Evolutionary conservation across 176 grass and related monocot genomes (phyloP).

Genomic region (Musa acuminata): DNA sequence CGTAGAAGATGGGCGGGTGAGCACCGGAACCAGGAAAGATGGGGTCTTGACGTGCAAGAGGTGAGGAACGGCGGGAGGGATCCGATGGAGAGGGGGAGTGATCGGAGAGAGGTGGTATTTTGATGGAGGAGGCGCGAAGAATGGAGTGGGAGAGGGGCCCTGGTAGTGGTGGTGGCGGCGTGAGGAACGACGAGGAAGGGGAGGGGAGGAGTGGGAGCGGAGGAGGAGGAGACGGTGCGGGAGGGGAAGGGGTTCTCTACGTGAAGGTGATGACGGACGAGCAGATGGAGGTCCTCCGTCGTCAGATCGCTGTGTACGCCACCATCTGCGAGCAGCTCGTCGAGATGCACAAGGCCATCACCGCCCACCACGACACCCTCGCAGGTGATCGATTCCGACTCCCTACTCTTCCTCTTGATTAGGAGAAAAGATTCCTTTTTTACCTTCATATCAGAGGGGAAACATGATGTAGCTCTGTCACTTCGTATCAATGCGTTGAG

Average conservation of each 20-base stretch:
- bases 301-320: conserved; percentile 32
- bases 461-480: no score
- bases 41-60: no score
- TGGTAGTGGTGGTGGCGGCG: conserved; percentile 20
- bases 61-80: no score
- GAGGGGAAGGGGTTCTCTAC: conserved; percentile 32
- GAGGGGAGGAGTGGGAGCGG: conserved; percentile 20
- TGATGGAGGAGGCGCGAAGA: no score
- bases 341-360: conserved; percentile 85
- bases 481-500: no score
- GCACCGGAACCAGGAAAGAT: no score
- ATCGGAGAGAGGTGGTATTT: no score
- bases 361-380: conserved; percentile 74
- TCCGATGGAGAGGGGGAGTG: no score
- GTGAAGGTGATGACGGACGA: conserved; percentile 40
- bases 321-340: conserved; percentile 90
- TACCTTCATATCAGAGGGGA: no score
- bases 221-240: background rate
- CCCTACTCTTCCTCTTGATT: background rate
- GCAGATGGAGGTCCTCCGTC: no score
- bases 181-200: conserved; percentile 16
- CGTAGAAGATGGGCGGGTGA: no score
- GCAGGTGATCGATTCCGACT: conserved; percentile 33
- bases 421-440: no score
- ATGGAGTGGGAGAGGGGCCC: background rate